phyloP scores from a whole-genome alignment of 139 green algal genomes.

The Chlorella sp. region DNA sequence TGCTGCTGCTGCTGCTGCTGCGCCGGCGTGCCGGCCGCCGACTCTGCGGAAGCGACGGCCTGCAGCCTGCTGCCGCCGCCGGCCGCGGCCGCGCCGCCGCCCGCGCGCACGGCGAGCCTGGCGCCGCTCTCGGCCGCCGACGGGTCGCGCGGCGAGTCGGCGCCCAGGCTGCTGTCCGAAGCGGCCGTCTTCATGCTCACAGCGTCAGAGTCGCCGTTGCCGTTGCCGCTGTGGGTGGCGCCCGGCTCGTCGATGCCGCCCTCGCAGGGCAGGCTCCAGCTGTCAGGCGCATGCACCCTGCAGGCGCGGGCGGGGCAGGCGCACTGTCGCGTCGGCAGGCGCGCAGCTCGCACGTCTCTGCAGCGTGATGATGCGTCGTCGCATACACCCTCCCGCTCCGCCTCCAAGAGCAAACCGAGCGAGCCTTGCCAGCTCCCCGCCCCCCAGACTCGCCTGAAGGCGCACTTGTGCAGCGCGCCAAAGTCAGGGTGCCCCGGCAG shows the following conservation, averaged over 20 bases:
- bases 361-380: no score
- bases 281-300: constrained; percentile 18
- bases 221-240: neutral
- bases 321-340: no score
- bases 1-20: neutral
- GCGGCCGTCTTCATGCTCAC: constrained; percentile 21
- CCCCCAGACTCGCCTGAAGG: constrained; percentile 35
- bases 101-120: neutral
- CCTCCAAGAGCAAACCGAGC: neutral
- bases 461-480: constrained; percentile 58
- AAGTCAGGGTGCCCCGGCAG: constrained; percentile 54
- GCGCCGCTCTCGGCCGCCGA: neutral
- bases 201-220: neutral
- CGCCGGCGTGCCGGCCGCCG: neutral
- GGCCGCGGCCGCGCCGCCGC: neutral
- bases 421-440: neutral
- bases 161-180: constrained; percentile 4
- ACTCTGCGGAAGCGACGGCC: neutral
- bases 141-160: neutral
- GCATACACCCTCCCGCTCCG: no score
- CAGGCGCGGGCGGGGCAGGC: no score
- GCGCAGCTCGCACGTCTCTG: no score
- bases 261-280: constrained; percentile 2
- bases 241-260: neutral
- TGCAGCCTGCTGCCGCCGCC: neutral